Conservation (phyloP, 306 rosid genomes). For the Luffa acutangula region DNA sequence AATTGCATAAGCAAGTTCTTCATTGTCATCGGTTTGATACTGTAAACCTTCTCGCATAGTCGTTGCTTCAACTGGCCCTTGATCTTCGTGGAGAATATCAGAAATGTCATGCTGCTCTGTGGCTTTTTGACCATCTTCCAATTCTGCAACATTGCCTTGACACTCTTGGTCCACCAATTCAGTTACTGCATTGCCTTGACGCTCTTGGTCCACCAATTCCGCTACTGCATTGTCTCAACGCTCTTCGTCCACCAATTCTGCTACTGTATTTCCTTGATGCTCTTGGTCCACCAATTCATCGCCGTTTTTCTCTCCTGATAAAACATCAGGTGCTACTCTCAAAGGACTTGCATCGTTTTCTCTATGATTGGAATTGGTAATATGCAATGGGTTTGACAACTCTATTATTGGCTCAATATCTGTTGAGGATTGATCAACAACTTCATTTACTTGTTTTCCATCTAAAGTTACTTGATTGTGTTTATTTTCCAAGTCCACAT, state of each 20-base stretch:
- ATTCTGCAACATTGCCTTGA: constrained; percentile 13
- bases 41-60: constrained; percentile 12
- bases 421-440: constrained; percentile 6
- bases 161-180: neutral
- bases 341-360: constrained; percentile 17
- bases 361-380: constrained; percentile 10
- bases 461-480: constrained; percentile 19
- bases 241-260: constrained; percentile 9
- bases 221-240: neutral
- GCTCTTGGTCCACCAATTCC: constrained; percentile 2
- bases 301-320: constrained; percentile 21
- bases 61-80: constrained; percentile 14
- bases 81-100: constrained; percentile 11
- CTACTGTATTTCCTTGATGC: neutral
- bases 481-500: constrained; percentile 18
- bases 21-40: constrained; percentile 8
- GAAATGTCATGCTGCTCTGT: constrained; percentile 8
- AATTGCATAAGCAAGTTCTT: constrained; percentile 20
- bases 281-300: constrained; percentile 10
- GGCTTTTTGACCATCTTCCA: constrained; percentile 11
- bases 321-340: constrained; percentile 4
- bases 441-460: constrained; percentile 22
- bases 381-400: constrained; percentile 9
- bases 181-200: too few species aligned
- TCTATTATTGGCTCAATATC: constrained; percentile 17